Conservation (phyloP, 257 asterid genomes). For the Parsonsia alboflavescens region DNA sequence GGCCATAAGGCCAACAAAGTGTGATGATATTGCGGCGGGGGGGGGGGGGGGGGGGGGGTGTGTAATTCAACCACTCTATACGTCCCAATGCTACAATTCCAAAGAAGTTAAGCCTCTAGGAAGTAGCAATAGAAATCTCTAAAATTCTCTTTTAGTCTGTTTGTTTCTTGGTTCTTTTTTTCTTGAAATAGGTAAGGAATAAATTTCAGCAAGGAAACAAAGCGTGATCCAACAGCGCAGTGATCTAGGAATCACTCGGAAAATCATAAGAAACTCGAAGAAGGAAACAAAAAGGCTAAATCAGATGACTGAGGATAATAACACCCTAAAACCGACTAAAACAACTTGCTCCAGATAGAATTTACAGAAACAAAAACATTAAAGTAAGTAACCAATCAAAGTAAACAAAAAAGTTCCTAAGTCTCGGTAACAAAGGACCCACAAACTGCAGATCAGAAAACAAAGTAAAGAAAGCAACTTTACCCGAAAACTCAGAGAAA, state of each 20-base stretch:
- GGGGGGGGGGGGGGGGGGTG: too few relatives aligned
- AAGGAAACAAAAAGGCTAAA: background rate
- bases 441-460: conserved; percentile 6
- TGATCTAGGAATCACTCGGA: background rate
- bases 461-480: background rate
- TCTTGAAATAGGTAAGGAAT: background rate
- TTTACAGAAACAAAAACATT: background rate
- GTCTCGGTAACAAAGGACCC: background rate
- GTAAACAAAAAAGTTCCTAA: background rate
- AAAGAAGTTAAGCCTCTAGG: background rate
- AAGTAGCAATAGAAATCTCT: background rate
- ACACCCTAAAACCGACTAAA: background rate
- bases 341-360: background rate
- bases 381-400: background rate
- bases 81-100: background rate
- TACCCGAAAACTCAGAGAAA: conserved; percentile 65
- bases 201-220: background rate
- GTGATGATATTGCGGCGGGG: background rate
- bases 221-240: conserved; percentile 4
- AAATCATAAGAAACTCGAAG: background rate
- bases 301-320: conserved; percentile 2
- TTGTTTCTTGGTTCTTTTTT: background rate
- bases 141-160: background rate
- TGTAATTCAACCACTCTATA: background rate
- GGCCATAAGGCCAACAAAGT: background rate